A percentile compares a stretch with the other conserved stretches of the same genome.
These are phyloP conservation scores for Thyridium curvatum DNA, from an alignment of 2,329 filamentous ascomycete species.

Conservation along the genomic window DNA sequence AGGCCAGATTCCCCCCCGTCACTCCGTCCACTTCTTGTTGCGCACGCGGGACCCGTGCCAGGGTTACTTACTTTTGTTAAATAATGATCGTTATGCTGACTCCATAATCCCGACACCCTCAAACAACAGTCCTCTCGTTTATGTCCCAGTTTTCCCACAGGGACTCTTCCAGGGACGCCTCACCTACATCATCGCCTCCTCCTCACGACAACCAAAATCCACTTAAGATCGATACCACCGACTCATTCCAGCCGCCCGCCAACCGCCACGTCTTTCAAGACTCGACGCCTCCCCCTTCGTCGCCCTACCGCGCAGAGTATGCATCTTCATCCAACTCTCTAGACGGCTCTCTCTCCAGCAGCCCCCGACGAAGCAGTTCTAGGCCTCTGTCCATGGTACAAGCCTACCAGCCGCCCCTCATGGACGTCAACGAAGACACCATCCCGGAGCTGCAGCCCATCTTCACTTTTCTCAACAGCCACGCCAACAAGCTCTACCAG, in stretches of 20 bases:
- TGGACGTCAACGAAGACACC: conserved; percentile 80
- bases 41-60: too few relatives aligned
- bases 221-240: conserved; percentile 19
- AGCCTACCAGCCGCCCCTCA: conserved; percentile 76
- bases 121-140: conserved; percentile 73
- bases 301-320: conserved; percentile 24
- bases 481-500: conserved; percentile 93
- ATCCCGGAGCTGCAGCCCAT: conserved; percentile 91
- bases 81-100: conserved; percentile 23
- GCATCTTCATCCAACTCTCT: conserved; percentile 19
- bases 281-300: conserved; percentile 11
- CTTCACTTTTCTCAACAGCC: conserved; percentile 89
- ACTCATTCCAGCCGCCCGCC: conserved; percentile 8
- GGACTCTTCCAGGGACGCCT: conserved; percentile 31
- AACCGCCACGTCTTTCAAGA: conserved; percentile 7
- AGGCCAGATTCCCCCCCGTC: conserved; percentile 4
- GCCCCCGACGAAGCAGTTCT: conserved; percentile 44
- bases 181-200: conserved; percentile 39
- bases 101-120: conserved; percentile 12
- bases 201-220: conserved; percentile 23
- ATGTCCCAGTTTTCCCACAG: conserved; percentile 69
- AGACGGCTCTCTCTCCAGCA: conserved; percentile 35
- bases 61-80: conserved; percentile 8
- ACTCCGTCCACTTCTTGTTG: conserved; percentile 1
- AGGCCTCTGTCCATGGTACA: conserved; percentile 82